Conservation (phyloP, 805 yeast species). For the Yarrowia bubula region DNA sequence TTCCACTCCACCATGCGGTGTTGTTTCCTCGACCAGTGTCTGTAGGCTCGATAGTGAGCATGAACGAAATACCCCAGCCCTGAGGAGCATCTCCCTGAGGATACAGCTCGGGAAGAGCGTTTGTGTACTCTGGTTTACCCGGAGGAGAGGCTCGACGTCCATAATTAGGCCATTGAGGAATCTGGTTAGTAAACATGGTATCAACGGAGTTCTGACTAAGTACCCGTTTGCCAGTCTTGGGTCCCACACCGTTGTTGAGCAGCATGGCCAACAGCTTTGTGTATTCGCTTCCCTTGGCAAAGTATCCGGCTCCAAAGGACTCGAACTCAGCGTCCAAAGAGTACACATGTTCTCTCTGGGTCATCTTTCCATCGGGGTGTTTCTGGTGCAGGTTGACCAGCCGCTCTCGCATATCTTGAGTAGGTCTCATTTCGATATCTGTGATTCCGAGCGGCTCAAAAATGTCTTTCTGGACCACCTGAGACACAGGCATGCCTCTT, state of each 20-base stretch:
- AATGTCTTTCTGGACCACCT: slow-evolving; percentile 35
- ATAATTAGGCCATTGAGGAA: slow-evolving; percentile 38
- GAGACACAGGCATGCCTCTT: slow-evolving; percentile 35
- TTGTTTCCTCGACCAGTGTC: slow-evolving; percentile 42
- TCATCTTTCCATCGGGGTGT: slow-evolving; percentile 29
- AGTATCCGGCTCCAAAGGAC: slow-evolving; percentile 47
- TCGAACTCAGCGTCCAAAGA: slow-evolving; percentile 9
- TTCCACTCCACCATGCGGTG: slow-evolving; percentile 45
- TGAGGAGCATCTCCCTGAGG: slow-evolving; percentile 31
- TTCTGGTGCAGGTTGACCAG: slow-evolving; percentile 35
- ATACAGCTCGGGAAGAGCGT: slow-evolving; percentile 32
- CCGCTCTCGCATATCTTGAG: slow-evolving; percentile 30
- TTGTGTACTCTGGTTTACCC: slow-evolving; percentile 29
- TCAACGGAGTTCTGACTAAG: slow-evolving; percentile 40
- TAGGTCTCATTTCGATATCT: slow-evolving; percentile 37
- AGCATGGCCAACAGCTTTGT: slow-evolving; percentile 43
- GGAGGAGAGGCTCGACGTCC: slow-evolving; percentile 31
- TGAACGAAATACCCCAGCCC: slow-evolving; percentile 41
- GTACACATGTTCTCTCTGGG: not conserved
- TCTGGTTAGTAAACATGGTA: slow-evolving; percentile 40
- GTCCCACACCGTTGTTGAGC: slow-evolving; percentile 46
- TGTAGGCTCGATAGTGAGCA: slow-evolving; percentile 32
- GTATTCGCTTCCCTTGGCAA: slow-evolving; percentile 45
- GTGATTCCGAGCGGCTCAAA: slow-evolving; percentile 38
- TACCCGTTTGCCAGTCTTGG: slow-evolving; percentile 39